Evolutionary conservation across 1,139 yeast genomes (phyloP).

Genomic region (Sugiyamaella paludigena): DNA sequence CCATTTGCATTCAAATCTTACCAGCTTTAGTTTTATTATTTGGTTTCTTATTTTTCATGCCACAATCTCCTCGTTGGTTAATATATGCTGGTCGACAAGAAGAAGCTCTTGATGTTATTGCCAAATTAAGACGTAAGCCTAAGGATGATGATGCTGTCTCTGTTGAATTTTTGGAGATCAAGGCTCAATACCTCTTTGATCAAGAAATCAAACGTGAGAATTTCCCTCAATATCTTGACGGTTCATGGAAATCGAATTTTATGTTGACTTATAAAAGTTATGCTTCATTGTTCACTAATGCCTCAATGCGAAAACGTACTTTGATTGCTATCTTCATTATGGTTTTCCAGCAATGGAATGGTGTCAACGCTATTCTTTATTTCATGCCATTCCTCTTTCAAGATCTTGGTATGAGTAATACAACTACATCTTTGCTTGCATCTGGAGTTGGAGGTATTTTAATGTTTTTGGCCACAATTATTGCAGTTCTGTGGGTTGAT

Average conservation of each 20-base stretch:
- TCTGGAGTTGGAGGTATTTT: slow-evolving; percentile 57
- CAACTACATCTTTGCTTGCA: slow-evolving; percentile 43
- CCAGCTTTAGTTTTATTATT: slow-evolving; percentile 26
- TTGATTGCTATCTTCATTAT: slow-evolving; percentile 55
- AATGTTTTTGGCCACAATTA: slow-evolving; percentile 42
- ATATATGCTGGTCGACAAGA: slow-evolving; percentile 31
- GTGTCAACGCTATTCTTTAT: slow-evolving; percentile 63
- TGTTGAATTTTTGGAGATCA: neutral
- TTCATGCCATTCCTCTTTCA: slow-evolving; percentile 39
- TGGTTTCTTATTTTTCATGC: slow-evolving; percentile 32
- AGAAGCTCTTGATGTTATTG: slow-evolving; percentile 43
- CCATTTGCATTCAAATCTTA: slow-evolving; percentile 25
- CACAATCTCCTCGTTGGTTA: slow-evolving; percentile 26
- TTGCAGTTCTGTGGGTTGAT: slow-evolving; percentile 47
- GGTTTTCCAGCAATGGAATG: slow-evolving; percentile 70
- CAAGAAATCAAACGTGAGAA: slow-evolving; percentile 53
- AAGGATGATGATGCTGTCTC: neutral
- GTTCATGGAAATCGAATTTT: slow-evolving; percentile 13
- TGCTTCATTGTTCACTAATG: slow-evolving; percentile 22
- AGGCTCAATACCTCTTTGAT: slow-evolving; percentile 24
- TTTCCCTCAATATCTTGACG: slow-evolving; percentile 36
- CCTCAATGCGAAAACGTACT: slow-evolving; percentile 48
- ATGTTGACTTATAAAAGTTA: slow-evolving; percentile 17
- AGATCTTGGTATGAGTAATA: slow-evolving; percentile 38
- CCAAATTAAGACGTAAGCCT: slow-evolving; percentile 50